Percentiles rank a stretch among this genome's conserved stretches.
Evolutionary conservation across 2,329 filamentous ascomycete genomes (phyloP).

Genomic region (Lasiodiplodia citricola): DNA sequence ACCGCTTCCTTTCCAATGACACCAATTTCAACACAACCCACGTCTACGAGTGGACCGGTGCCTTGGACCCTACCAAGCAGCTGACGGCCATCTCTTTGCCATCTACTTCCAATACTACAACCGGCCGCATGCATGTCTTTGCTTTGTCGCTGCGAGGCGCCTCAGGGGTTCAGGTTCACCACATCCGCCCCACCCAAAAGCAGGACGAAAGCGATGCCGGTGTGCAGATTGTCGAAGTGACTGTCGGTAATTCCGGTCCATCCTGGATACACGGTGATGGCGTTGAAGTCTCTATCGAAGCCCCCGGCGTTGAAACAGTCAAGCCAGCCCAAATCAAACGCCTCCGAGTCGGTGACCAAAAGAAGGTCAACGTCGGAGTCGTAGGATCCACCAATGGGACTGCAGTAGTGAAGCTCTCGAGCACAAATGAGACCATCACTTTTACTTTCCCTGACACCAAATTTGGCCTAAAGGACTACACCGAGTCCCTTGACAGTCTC

Average conservation of each 20-base stretch:
- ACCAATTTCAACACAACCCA: slow-evolving; percentile 52
- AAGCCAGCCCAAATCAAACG: slow-evolving; percentile 44
- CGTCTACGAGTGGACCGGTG: slow-evolving; percentile 53
- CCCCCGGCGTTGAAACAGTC: slow-evolving; percentile 42
- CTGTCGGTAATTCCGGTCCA: slow-evolving; percentile 33
- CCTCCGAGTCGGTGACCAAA: slow-evolving; percentile 48
- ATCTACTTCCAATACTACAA: slow-evolving; percentile 42
- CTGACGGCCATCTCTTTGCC: slow-evolving; percentile 51
- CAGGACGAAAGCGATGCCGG: slow-evolving; percentile 43
- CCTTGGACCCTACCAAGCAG: slow-evolving; percentile 46
- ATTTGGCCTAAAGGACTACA: slow-evolving; percentile 27
- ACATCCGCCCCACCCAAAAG: slow-evolving; percentile 49
- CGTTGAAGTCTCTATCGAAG: slow-evolving; percentile 31
- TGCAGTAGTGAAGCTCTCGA: slow-evolving; percentile 42
- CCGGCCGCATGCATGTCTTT: slow-evolving; percentile 49
- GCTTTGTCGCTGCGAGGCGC: slow-evolving; percentile 43
- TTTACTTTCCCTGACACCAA: slow-evolving; percentile 22
- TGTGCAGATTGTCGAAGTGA: slow-evolving; percentile 41
- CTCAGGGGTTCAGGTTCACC: slow-evolving; percentile 39
- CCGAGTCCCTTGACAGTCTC: slow-evolving; percentile 37
- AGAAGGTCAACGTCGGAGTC: slow-evolving; percentile 45
- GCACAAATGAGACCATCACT: slow-evolving; percentile 6
- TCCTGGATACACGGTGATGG: slow-evolving; percentile 29
- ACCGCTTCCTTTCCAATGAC: slow-evolving; percentile 45
- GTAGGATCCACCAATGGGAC: slow-evolving; percentile 32